These are phyloP conservation scores for Vickermania spadyakhi DNA, from an alignment of 208 protist species.

Conservation along the genomic window DNA sequence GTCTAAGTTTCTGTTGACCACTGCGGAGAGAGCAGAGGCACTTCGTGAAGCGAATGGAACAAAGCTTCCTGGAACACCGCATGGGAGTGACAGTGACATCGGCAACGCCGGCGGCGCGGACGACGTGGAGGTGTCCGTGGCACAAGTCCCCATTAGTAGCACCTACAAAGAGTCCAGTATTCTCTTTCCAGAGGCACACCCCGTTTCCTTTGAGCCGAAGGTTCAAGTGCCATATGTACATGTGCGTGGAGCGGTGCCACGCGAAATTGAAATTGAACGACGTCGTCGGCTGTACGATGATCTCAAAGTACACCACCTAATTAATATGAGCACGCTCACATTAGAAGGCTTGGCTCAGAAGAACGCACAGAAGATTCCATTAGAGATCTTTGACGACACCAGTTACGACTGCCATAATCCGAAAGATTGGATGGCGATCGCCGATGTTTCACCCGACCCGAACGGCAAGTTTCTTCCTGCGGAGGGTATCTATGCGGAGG, in stretches of 20 bases:
- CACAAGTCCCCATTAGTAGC: constrained; percentile 42
- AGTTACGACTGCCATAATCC: constrained; percentile 91
- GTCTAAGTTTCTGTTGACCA: background rate
- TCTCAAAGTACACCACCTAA: constrained; percentile 64
- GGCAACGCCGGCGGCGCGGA: background rate
- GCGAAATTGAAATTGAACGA: constrained; percentile 93
- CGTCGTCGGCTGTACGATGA: constrained; percentile 87
- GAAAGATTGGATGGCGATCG: constrained; percentile 89
- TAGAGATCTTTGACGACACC: constrained; percentile 95
- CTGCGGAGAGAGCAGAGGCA: background rate
- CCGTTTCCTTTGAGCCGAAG: constrained; percentile 91
- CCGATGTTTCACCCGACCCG: constrained; percentile 22
- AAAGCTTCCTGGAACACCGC: background rate
- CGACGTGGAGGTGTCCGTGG: background rate
- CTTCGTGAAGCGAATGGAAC: background rate
- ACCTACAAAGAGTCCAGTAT: constrained; percentile 73
- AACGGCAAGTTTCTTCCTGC: constrained; percentile 70
- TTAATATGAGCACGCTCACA: constrained; percentile 63
- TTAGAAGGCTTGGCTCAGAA: constrained; percentile 48
- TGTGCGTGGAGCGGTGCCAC: constrained; percentile 82
- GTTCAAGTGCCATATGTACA: constrained; percentile 92
- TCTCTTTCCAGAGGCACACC: constrained; percentile 68
- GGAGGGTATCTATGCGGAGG: constrained; percentile 36
- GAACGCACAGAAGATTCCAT: constrained; percentile 65
- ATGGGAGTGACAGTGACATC: background rate